Evolutionary conservation across 2,329 filamentous ascomycete genomes (phyloP).

Genomic region (Fusarium sp.): DNA sequence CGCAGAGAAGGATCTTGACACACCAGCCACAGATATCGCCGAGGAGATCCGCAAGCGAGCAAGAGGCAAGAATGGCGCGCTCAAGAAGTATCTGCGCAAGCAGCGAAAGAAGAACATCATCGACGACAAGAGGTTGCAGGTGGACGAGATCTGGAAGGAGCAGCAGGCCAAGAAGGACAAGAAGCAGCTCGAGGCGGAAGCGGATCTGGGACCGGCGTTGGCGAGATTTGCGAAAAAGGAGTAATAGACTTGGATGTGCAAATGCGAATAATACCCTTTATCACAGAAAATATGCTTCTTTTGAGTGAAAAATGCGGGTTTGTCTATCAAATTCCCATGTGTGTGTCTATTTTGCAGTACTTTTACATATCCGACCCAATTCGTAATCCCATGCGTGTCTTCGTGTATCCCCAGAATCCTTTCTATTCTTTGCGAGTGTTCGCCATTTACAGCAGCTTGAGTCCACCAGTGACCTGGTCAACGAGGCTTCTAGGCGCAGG

Average conservation of each 20-base stretch:
- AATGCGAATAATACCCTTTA: constrained; percentile 44
- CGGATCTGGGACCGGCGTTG: constrained; percentile 85
- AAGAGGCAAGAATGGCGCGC: constrained; percentile 86
- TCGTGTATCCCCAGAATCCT: not conserved
- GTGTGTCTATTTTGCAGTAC: constrained; percentile 23
- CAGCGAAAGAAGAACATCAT: constrained; percentile 93
- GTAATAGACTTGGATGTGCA: constrained; percentile 43
- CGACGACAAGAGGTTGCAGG: constrained; percentile 90
- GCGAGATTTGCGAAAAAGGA: constrained; percentile 84
- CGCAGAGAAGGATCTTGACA: constrained; percentile 83
- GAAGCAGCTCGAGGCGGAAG: constrained; percentile 70
- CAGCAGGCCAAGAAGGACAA: constrained; percentile 74
- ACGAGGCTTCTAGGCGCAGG: constrained; percentile 87
- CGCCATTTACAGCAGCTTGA: constrained; percentile 78
- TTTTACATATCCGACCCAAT: constrained; percentile 26
- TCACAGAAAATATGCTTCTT: not conserved
- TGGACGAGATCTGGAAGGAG: constrained; percentile 83
- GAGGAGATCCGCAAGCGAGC: constrained; percentile 79
- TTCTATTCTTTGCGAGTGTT: not conserved
- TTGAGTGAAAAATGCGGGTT: not conserved
- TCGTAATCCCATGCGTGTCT: constrained; percentile 7
- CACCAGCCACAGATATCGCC: constrained; percentile 64
- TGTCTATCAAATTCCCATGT: constrained; percentile 18
- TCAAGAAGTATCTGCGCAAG: constrained; percentile 91
- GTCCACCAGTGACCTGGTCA: constrained; percentile 83